Evolutionary conservation across 2,329 filamentous ascomycete species (phyloP).

Genomic region (Colletotrichum sp.): DNA sequence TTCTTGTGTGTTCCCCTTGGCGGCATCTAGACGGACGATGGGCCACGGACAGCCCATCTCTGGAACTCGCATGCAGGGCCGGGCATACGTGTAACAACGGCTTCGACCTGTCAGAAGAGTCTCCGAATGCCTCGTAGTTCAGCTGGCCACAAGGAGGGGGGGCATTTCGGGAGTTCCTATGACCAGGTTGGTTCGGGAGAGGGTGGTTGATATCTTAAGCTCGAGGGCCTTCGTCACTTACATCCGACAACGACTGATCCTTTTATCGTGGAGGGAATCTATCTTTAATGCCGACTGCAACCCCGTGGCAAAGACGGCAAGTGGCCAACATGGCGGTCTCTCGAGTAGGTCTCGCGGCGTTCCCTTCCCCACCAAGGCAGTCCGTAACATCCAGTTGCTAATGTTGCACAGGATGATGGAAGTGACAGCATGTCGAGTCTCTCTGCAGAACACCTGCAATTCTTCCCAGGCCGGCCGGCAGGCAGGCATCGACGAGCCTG

Average conservation of each 20-base stretch:
- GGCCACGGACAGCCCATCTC: constrained; percentile 1
- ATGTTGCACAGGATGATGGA: constrained; percentile 3
- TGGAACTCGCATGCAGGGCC: not conserved
- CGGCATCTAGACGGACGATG: constrained; percentile 2
- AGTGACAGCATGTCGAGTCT: constrained; percentile 15
- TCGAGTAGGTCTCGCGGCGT: not conserved
- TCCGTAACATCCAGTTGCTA: not conserved
- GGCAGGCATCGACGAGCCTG: not conserved
- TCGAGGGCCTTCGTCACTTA: not conserved
- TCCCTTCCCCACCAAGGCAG: not conserved
- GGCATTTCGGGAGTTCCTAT: not conserved
- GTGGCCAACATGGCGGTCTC: not conserved
- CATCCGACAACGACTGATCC: not conserved
- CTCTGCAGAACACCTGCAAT: constrained; percentile 1
- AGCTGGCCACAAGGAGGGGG: constrained; percentile 2
- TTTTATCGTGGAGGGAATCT: not conserved
- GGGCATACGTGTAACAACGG: constrained; percentile 1
- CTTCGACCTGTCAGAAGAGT: constrained; percentile 1
- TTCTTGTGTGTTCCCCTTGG: not conserved
- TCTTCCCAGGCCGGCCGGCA: not conserved
- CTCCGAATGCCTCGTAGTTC: not conserved
- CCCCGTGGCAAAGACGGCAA: not conserved
- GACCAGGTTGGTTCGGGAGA: not conserved
- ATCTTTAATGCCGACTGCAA: not conserved
- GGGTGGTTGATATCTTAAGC: not conserved